Percentiles rank a stretch among this genome's conserved stretches.
phyloP scores from a whole-genome alignment of 129 eudicot species.

The Centrapalus pauciflorus region DNA sequence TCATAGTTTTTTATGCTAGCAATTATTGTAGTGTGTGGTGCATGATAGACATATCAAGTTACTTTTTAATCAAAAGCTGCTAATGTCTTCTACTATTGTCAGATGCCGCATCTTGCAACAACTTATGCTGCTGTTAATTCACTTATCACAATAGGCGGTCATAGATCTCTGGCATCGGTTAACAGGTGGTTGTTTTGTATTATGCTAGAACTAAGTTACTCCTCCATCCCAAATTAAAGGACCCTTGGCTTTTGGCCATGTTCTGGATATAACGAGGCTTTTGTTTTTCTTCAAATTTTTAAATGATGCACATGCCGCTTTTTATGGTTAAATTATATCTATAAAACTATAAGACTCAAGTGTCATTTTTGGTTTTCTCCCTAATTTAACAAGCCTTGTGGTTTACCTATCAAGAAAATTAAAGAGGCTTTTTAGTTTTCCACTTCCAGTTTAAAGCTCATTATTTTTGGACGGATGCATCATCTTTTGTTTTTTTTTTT shows the following conservation, averaged over 20 bases:
- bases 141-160: slow-evolving; percentile 83
- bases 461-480: not conserved
- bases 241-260: not conserved
- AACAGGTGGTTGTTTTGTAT: slow-evolving; percentile 52
- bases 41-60: not conserved
- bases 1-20: not conserved
- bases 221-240: not conserved
- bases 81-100: slow-evolving; percentile 20
- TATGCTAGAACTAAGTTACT: not conserved
- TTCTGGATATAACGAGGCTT: not conserved
- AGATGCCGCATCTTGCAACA: slow-evolving; percentile 98
- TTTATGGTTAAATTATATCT: not conserved
- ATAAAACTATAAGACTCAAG: not conserved
- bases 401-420: not conserved
- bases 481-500: not conserved
- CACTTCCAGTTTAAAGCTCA: not conserved
- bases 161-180: slow-evolving; percentile 63
- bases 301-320: not conserved
- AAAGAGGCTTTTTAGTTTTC: not conserved
- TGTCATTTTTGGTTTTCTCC: not conserved
- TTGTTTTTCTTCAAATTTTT: not conserved
- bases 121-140: slow-evolving; percentile 93
- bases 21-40: not conserved
- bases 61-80: not conserved
- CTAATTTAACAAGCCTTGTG: not conserved